Percentiles rank a stretch among this genome's conserved stretches.
phyloP scores from a whole-genome alignment of 768 basidiomycete genomes.

The Lactifluus hygrophoroides region DNA sequence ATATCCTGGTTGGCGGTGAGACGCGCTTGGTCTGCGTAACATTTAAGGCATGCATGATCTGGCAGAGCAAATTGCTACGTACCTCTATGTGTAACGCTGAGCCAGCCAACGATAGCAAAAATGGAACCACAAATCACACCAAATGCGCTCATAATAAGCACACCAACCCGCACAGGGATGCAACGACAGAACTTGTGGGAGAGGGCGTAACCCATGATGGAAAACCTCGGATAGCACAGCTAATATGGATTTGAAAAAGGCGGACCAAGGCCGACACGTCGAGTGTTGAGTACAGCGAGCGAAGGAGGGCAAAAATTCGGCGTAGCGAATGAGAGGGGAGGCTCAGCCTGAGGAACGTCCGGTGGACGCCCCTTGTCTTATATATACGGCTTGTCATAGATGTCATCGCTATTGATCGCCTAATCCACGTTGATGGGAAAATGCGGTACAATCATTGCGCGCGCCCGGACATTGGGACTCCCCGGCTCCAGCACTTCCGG shows the following conservation, averaged over 20 bases:
- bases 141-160: conserved; percentile 46
- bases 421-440: neutral
- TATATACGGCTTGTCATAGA: neutral
- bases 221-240: neutral
- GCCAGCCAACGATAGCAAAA: conserved; percentile 40
- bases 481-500: neutral
- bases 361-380: neutral
- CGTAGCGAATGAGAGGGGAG: conserved; percentile 7
- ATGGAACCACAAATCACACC: conserved; percentile 36
- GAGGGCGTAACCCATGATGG: conserved; percentile 40
- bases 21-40: neutral
- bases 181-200: conserved; percentile 56
- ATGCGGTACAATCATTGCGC: neutral
- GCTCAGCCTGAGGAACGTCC: conserved; percentile 10
- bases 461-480: neutral
- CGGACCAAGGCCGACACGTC: neutral
- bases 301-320: neutral
- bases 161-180: conserved; percentile 56
- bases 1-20: conserved; percentile 12
- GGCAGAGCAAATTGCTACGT: conserved; percentile 22
- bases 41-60: neutral
- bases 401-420: neutral
- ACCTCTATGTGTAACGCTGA: conserved; percentile 38
- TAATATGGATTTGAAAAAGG: neutral
- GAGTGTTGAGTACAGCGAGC: neutral